Evolutionary conservation across 1,284 basidiomycete species (phyloP), one percentile per base, ranked within the genome.

Genomic region (Laetiporus sulphureus): DNA sequence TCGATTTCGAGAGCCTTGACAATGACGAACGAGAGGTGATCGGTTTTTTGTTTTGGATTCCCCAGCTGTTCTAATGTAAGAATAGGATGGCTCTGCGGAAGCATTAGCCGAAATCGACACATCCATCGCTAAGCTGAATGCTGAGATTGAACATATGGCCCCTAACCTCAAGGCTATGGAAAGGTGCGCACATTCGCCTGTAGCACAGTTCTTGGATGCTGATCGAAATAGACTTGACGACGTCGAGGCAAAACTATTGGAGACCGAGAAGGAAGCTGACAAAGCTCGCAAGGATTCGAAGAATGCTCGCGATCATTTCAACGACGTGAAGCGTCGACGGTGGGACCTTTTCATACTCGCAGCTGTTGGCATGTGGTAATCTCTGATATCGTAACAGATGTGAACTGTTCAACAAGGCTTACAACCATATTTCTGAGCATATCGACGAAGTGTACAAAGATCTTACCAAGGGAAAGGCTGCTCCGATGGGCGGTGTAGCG

Each of bases 371-470:
- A 7, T 7, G 20, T 37, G 30, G 31, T n/a, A n/a, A n/a, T n/a
- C n/a, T n/a, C n/a, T n/a, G n/a, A n/a, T n/a, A 19, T 29, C 44
- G 16, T 36, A 32, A 1, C 38, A 78, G 82, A 56, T 82, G 77
- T 47, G 90, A 98, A 48, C 63, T 96, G 27, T 99, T 99, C 74
- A 94, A 95, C 69, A 89, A 87, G 54, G 95, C 96, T 0, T 99
- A 94, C 68, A 84, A 83, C 48, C 94, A 99, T 60, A 99, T 99
- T 47, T 90, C 92, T 5, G 87, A 91, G 47, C 75, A 81, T 37
- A 99, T 99, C 53, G 94, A 98, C 60, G 73, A 84, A 51, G 92
- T 98, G 2, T 99, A 99, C 71, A 99, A 99, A 66, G 94, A 98
- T 50, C 76, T 99, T 18, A 99, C 96, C 0, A 96, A 93, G 63